Evolutionary conservation across 805 yeast species (phyloP).

Genomic region (Brettanomyces sp.): DNA sequence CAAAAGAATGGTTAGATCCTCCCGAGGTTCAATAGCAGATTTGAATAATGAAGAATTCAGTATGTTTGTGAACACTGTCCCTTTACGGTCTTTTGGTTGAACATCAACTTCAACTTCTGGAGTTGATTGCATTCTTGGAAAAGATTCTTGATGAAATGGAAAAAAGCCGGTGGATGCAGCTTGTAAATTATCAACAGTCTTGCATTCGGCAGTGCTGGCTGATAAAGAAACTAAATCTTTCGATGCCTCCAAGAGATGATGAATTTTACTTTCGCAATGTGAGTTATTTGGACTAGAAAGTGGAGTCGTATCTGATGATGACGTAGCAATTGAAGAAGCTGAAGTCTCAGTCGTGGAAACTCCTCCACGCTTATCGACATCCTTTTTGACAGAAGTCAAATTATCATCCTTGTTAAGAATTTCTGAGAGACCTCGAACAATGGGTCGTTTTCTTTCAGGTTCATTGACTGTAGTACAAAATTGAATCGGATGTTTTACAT

Average conservation of each 20-base stretch:
- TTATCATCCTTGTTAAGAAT: neutral
- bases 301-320: neutral
- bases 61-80: conserved; percentile 18
- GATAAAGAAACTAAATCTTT: neutral
- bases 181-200: conserved; percentile 4
- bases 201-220: neutral
- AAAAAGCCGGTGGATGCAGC: conserved; percentile 1
- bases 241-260: neutral
- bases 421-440: neutral
- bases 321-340: neutral
- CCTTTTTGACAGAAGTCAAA: neutral
- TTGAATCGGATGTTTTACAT: neutral
- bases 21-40: conserved; percentile 14
- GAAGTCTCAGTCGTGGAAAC: neutral
- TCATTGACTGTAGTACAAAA: neutral
- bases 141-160: neutral
- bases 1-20: conserved; percentile 19
- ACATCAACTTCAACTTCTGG: neutral
- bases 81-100: conserved; percentile 6
- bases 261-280: neutral
- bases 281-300: neutral
- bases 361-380: neutral
- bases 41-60: conserved; percentile 14
- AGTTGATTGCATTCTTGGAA: conserved; percentile 8
- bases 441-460: neutral